Evolutionary conservation across 2,329 filamentous ascomycete genomes (phyloP), one percentile per base, ranked within the genome.

Genomic region (Coniella lustricola): DNA sequence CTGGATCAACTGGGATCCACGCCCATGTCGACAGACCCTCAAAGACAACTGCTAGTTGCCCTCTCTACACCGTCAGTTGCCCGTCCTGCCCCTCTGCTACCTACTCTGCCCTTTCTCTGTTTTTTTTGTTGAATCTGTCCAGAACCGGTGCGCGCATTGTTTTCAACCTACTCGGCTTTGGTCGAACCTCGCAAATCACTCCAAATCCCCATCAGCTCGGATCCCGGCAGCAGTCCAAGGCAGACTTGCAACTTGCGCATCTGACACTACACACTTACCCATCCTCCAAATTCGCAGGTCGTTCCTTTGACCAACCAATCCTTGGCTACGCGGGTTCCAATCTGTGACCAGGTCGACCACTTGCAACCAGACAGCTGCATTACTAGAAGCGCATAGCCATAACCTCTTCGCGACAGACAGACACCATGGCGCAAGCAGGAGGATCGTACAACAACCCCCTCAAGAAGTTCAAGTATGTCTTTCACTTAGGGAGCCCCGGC

Each of bases 381-480:
- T 29, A 10, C 25, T 29, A 10, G 25, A 10, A 29, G 10, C n/a
- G n/a, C 10, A 21, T 7, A 44, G 40, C 25, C 22, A 25, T 3
- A 38, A 29, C 36, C 22, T 42, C 48, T n/a, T n/a, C 31, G 17
- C 52, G 50, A 44, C 48, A 51, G 51, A 42, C 56, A 54, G 60
- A 64, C 69, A 80, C 66, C 66, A 95, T 95, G 90, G 87, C 90
- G 69, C 82, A 89, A 72, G 74, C 82, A 60, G 70, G 83, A 64
- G 87, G 86, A 69, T 88, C 87, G 57, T 98, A 97, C 78, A 96
- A 94, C 69, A 97, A 97, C 77, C 93, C 93, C 63, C 77, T 98
- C 73, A 98, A 98, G 87, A 98, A 98, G 73, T 98, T 97, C 85
- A 98, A 98, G 90, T 96, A 76, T 51, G 71, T n/a, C n/a, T n/a